phyloP scores from a whole-genome alignment of 2,329 filamentous ascomycete genomes.

The Huntiella savannae region DNA sequence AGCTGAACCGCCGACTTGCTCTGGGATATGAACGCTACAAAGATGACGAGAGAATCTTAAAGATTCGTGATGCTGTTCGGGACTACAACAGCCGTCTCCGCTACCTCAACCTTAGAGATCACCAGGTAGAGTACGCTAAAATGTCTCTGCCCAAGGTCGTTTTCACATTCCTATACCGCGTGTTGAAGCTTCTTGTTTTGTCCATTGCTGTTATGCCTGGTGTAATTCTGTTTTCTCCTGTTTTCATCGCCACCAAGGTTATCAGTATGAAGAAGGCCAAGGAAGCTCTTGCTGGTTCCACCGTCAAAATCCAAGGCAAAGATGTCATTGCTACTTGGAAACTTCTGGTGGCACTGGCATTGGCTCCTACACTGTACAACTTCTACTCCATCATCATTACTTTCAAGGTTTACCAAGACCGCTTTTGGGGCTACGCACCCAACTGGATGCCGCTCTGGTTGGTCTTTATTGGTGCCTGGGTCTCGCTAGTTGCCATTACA shows the following conservation, averaged over 20 bases:
- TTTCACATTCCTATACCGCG: slow-evolving; percentile 57
- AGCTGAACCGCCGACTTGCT: slow-evolving; percentile 78
- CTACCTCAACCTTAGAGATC: slow-evolving; percentile 73
- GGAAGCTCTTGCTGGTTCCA: slow-evolving; percentile 66
- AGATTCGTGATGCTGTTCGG: slow-evolving; percentile 55
- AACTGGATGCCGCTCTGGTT: slow-evolving; percentile 62
- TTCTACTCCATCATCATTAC: slow-evolving; percentile 60
- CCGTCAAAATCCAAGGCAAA: slow-evolving; percentile 71
- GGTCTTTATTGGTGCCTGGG: slow-evolving; percentile 54
- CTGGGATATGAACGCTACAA: slow-evolving; percentile 88
- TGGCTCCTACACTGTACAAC: slow-evolving; percentile 66
- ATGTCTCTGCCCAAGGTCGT: slow-evolving; percentile 62
- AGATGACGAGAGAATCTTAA: slow-evolving; percentile 65
- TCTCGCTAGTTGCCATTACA: slow-evolving; percentile 71
- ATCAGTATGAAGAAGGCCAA: slow-evolving; percentile 69
- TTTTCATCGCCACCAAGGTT: slow-evolving; percentile 67
- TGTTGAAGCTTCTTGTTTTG: slow-evolving; percentile 58
- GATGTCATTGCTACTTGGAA: slow-evolving; percentile 95
- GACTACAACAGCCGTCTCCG: slow-evolving; percentile 76
- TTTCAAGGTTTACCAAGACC: slow-evolving; percentile 61
- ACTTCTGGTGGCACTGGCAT: slow-evolving; percentile 65
- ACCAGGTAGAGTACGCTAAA: slow-evolving; percentile 82
- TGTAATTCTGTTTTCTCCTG: slow-evolving; percentile 67
- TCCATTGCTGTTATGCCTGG: slow-evolving; percentile 71
- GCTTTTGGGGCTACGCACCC: slow-evolving; percentile 66